Evolutionary conservation across 2,329 filamentous ascomycete species (phyloP), one percentile per base, ranked within the genome.

Genomic region (Lachnellula arida): DNA sequence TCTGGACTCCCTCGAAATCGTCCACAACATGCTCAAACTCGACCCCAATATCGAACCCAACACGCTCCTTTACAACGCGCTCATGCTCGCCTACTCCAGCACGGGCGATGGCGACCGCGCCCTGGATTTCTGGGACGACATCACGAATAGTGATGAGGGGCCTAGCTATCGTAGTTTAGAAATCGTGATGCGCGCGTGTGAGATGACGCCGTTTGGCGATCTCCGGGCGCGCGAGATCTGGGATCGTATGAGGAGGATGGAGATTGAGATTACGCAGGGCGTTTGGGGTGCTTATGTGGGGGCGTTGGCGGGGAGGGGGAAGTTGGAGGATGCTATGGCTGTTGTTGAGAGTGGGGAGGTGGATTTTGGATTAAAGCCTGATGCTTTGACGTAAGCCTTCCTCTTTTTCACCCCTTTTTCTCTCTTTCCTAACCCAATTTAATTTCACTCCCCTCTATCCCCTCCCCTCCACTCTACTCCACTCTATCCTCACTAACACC

Each of bases 21-120:
- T 96, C 2, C 88, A 96, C 74, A 96, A 97, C 69, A 93, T 96
- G 83, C 79, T 97, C 63, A 97, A 96, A 74, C 86, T 97, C 71
- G 94, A 99, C 70, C 80, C 86, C n/a, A 81, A 83, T 43, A 80
- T 97, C 39, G 85, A 92, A 63, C 80, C 87, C 4, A 85, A 81
- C 63, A 97, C 93, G 0, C 78, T 76, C 54, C 76, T 97, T 2
- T 84, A 87, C 64, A 97, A 96, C 65, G 85, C 88, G 0, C 76
- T 97, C 49, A 96, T 99, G 85, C 78, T 94, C 12, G 92, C 90
- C 0, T 93, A 96, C 68, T 83, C 85, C 1, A 81, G 82, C 1
- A 88, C 85, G 65, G 88, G 82, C 6, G 78, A 85, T 60, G 78
- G 87, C 0, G 73, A 79, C 32, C 81, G 81, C 53, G 89, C 89